phyloP scores from a whole-genome alignment of 192 early-diverging fungal genomes.

The Paraglomus occultum region DNA sequence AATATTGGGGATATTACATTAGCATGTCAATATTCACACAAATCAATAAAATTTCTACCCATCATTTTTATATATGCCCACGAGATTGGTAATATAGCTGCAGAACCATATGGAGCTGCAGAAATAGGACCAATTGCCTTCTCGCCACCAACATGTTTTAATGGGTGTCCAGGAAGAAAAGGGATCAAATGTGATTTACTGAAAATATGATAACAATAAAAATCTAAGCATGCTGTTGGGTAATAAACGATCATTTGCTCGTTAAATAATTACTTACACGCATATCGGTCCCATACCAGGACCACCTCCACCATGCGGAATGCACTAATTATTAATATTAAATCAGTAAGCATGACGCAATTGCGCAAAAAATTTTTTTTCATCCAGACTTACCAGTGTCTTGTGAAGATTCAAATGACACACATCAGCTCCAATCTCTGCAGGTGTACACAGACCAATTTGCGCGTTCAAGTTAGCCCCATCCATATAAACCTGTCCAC shows the following conservation, averaged over 20 bases:
- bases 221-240: neutral
- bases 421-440: slow-evolving; percentile 97
- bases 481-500: slow-evolving; percentile 99
- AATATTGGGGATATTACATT: no score
- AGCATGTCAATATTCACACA: no score
- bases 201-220: neutral
- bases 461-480: slow-evolving; percentile 92
- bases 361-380: no score
- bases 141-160: slow-evolving; percentile 69
- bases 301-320: slow-evolving; percentile 98
- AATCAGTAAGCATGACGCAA: no score
- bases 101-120: slow-evolving; percentile 95
- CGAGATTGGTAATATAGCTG: slow-evolving; percentile 94
- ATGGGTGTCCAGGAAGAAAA: slow-evolving; percentile 91
- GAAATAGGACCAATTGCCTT: slow-evolving; percentile 90
- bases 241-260: neutral
- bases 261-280: slow-evolving; percentile 56
- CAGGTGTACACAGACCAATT: slow-evolving; percentile 81
- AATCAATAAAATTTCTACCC: slow-evolving; percentile 47
- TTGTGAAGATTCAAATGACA: slow-evolving; percentile 99
- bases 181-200: slow-evolving; percentile 84
- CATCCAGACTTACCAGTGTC: slow-evolving; percentile 59
- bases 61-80: slow-evolving; percentile 99
- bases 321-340: slow-evolving; percentile 49
- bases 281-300: slow-evolving; percentile 98